Conservation (phyloP, 345 rosid genomes). For the Clausena lansium region DNA sequence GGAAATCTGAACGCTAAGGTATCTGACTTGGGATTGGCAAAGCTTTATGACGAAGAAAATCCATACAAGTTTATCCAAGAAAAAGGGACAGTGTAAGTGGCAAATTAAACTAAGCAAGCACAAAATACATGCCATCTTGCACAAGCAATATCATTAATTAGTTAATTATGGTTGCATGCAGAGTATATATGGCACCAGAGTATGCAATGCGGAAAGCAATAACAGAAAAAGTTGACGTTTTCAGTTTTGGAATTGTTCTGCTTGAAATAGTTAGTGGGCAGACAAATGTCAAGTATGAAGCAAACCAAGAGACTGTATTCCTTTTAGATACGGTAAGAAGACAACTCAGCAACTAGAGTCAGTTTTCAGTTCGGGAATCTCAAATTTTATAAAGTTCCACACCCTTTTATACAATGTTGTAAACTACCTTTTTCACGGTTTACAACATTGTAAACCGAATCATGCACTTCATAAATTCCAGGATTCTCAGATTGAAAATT, state of each 20-base stretch:
- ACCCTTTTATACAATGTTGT: too few species aligned
- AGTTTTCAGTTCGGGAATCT: too few species aligned
- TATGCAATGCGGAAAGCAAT: slow-evolving; percentile 7
- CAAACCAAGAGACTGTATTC: slow-evolving; percentile 6
- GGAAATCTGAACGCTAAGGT: slow-evolving; percentile 3
- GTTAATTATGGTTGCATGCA: not conserved
- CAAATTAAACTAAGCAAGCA: not conserved
- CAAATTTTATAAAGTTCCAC: too few species aligned
- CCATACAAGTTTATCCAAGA: not conserved
- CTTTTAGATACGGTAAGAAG: slow-evolving; percentile 16
- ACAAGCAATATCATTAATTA: too few species aligned
- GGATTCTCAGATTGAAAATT: too few species aligned
- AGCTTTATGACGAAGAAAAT: slow-evolving; percentile 14
- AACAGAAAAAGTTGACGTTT: slow-evolving; percentile 22
- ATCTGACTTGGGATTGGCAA: slow-evolving; percentile 17
- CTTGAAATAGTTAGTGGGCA: slow-evolving; percentile 26
- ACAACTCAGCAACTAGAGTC: too few species aligned
- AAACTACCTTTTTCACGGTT: too few species aligned
- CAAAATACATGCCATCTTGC: too few species aligned
- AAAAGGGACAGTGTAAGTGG: not conserved
- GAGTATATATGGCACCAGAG: slow-evolving; percentile 25
- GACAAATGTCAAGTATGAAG: not conserved
- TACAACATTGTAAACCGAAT: too few species aligned
- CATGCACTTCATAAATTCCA: too few species aligned
- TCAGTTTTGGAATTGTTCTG: slow-evolving; percentile 19